Conservation (phyloP, 192 early-diverging fungal species). For the Haplosporangium gracile region DNA sequence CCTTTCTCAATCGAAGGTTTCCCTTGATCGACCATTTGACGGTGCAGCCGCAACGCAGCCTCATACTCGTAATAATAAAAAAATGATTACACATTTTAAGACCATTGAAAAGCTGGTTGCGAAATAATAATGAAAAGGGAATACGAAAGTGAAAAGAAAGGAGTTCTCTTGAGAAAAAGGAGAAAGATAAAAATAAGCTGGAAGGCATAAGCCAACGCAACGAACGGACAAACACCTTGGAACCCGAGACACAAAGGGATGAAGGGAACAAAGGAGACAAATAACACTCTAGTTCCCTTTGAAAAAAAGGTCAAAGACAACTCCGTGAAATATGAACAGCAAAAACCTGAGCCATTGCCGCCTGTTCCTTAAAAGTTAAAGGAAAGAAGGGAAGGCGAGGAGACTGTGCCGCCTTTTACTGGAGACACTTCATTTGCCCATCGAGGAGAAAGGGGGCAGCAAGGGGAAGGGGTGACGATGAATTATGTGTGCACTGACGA, state of each 20-base stretch:
- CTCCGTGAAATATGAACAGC: background rate
- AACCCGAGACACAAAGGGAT: slow-evolving; percentile 6
- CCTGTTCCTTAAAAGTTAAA: background rate
- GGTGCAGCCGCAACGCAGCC: background rate
- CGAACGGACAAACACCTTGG: background rate
- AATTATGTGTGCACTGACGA: too few relatives aligned
- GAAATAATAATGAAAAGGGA: background rate
- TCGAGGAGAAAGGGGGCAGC: background rate
- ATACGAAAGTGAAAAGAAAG: background rate
- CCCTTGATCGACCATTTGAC: background rate
- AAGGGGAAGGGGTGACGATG: background rate
- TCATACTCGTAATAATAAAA: background rate
- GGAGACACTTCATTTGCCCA: background rate
- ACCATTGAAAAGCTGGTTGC: background rate
- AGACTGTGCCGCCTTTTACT: background rate
- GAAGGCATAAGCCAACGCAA: background rate
- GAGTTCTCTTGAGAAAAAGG: slow-evolving; percentile 16
- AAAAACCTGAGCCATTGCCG: background rate
- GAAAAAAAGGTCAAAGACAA: background rate
- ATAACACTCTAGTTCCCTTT: background rate
- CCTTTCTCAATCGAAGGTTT: background rate
- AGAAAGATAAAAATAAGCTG: slow-evolving; percentile 9
- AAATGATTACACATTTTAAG: background rate
- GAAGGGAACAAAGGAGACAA: background rate
- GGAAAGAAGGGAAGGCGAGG: background rate